Base-by-base conservation (phyloP, 2,329 filamentous ascomycete species). In the Akanthomyces uredinophilus region DNA sequence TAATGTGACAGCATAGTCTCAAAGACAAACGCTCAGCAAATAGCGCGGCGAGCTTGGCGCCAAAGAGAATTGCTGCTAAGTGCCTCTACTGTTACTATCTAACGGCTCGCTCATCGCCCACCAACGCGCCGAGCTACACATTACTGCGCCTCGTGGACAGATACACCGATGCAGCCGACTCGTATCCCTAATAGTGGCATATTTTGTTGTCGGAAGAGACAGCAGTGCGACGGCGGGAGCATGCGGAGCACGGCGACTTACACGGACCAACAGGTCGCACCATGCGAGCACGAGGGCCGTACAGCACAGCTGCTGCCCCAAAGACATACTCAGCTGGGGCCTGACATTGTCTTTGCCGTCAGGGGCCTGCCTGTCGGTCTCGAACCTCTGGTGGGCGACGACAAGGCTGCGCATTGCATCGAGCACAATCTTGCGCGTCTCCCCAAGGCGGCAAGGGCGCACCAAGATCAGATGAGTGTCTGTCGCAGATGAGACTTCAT, bases 231-330 rank as follows among this genome's bases (percentile, higher is more conserved):
- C 10, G 7, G n/a, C n/a, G 32, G 32, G 10, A 8, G 1, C 32
- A 35, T 11, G 10, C 32, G 18, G 20, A 8, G 20, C 18, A 5
- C 20, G 13, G 91, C 88, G 0, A 85, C 87, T 5, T 91, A 91
- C 77, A 87, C 87, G 11, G 37, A 39, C 41, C 16, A 24, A 6
- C 49, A 77, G 75, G 75, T 82, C 63, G 84, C 84, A 4, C 81
- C 83, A 62, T 80, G 81, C n/a, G 85, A 86, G 4, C 90, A 89
- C 78, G 88, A 87, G 70, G 79, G 87, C 79, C 67, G 91, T 64
- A 89, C 88, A 1, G 92, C 90, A 0, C 90, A 93, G 73, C 87
- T 93, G 59, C n/a, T 93, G 92, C 72, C 88, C 91, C 73, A 81
- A 81, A 64, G 79, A 84, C 64, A 88, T 75, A 81, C 83, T 54